Evolutionary conservation across 257 asterid species (phyloP), one percentile per base, ranked within the genome.

Genomic region (Solanum sejunctum): DNA sequence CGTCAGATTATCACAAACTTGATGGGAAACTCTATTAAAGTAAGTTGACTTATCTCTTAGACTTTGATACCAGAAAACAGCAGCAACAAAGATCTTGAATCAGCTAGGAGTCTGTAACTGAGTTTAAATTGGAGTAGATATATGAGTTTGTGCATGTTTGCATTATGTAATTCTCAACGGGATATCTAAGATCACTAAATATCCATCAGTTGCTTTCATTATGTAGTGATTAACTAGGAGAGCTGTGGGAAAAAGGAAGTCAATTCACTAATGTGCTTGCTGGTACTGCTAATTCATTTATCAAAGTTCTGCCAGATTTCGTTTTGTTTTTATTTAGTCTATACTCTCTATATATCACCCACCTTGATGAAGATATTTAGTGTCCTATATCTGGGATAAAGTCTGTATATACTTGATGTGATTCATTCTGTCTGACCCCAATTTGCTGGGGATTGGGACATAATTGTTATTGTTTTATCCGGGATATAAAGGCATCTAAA

Each of bases 21-120:
- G 51, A 94, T 95, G 82, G 97, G 98, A 28, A 97, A 97, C 92
- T 95, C 99, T 55, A 97, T 97, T 88, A 97, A 95, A 90, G 99
- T 97, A 90, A 89, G 97, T 88, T 78, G 18, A 52, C 49, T 26
- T 52, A 52, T 52, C 64, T 52, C 49, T 26, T 77, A 28, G 43
- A 26, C 63, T 9, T 51, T 51, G 5, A 21, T 26, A 47, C 64
- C 63, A 52, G 63, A 52, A 77, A 52, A 26, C 49, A 75, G 82
- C 21, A 10, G 61, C 8, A 8, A 75, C 82, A 75, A 66, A 66
- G 43, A 49, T 23, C 54, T 49, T 49, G 43, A 75, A 56, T 49
- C 26, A 75, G 60, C 61, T 75, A 49, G 82, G 39, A 75, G 45
- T 17, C 61, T 49, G 61, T 75, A 28, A 10, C 58, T 13, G 23